Percentiles rank a stretch among this genome's conserved stretches.
phyloP scores from a whole-genome alignment of 345 rosid species.

The Murraya koenigii region DNA sequence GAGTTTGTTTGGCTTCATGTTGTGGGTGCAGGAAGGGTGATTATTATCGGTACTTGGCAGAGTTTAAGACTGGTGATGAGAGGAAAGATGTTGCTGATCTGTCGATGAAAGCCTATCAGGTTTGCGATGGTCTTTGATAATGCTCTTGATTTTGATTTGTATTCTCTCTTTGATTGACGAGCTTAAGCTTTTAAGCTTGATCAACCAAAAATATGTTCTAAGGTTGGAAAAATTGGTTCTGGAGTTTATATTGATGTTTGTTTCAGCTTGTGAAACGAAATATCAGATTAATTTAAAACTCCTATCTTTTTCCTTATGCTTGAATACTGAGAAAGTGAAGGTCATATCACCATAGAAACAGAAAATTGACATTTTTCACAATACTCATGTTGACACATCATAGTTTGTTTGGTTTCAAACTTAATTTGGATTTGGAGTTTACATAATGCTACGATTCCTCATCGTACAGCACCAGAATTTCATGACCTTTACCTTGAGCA shows the following conservation, averaged over 20 bases:
- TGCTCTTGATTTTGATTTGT: neutral
- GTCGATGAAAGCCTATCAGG: conserved; percentile 74
- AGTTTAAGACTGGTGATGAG: conserved; percentile 51
- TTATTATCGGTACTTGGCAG: conserved; percentile 63
- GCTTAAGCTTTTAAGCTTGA: neutral
- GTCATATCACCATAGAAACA: neutral
- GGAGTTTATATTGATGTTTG: neutral
- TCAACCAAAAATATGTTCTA: neutral
- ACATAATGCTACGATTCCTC: neutral
- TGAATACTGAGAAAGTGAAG: neutral
- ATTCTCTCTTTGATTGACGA: neutral
- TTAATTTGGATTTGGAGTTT: neutral
- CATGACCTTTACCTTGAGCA: neutral
- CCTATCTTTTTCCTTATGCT: neutral
- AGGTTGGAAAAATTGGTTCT: neutral
- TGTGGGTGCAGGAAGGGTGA: conserved; percentile 60
- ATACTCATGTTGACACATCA: neutral
- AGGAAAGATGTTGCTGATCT: conserved; percentile 58
- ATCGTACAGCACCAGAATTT: neutral
- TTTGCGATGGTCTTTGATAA: neutral
- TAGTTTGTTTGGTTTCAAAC: neutral
- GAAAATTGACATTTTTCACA: neutral
- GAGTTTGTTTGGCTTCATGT: conserved; percentile 10
- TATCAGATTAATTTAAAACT: neutral
- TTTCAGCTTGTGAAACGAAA: neutral